Evolutionary conservation across 345 rosid genomes (phyloP).

Genomic region (Brassica carinata): DNA sequence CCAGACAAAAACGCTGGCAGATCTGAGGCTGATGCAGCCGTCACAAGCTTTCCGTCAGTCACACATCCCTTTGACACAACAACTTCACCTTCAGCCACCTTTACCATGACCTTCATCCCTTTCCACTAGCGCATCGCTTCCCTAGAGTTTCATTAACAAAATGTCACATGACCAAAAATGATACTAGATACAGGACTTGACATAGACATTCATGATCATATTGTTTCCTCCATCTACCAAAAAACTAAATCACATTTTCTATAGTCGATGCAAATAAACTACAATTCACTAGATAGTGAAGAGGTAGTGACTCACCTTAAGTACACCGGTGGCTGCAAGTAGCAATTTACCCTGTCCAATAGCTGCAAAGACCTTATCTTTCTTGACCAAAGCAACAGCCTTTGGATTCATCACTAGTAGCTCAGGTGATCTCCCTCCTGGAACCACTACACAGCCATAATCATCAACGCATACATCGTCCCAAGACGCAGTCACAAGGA

Average conservation of each 20-base stretch:
- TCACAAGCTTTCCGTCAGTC: constrained; percentile 48
- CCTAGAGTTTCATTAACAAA: constrained; percentile 24
- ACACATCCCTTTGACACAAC: constrained; percentile 43
- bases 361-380: too few relatives aligned
- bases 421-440: too few relatives aligned
- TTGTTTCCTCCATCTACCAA: neutral
- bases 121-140: constrained; percentile 42
- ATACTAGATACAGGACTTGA: constrained; percentile 1
- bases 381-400: too few relatives aligned
- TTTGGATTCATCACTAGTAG: too few relatives aligned
- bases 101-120: constrained; percentile 52
- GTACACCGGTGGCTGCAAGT: constrained; percentile 47
- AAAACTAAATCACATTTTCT: constrained; percentile 14
- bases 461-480: too few relatives aligned
- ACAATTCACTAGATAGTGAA: neutral
- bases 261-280: neutral
- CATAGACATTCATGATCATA: neutral
- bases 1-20: constrained; percentile 46
- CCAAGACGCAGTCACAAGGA: too few relatives aligned
- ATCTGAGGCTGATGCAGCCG: constrained; percentile 49
- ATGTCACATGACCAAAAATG: neutral
- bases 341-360: too few relatives aligned
- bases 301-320: constrained; percentile 20
- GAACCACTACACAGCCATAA: too few relatives aligned
- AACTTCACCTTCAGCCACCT: constrained; percentile 50